Conservation (phyloP, 176 grass and related monocot species). For the Carex myosuroides region DNA sequence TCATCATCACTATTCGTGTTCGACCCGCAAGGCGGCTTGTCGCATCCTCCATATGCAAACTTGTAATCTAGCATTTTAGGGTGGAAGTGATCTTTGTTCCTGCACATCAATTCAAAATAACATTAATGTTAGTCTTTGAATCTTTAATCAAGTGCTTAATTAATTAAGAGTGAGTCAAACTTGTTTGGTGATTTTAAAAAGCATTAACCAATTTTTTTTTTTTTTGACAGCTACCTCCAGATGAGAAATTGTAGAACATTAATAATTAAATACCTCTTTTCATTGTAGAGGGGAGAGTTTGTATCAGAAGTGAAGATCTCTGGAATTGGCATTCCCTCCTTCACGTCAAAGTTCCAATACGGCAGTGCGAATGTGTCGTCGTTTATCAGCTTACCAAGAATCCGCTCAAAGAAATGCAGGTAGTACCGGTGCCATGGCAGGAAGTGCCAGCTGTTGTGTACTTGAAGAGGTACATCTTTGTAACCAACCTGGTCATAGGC, state of each 20-base stretch:
- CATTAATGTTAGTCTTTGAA: no score
- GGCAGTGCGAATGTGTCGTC: constrained; percentile 42
- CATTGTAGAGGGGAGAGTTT: constrained; percentile 35
- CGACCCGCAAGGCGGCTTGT: no score
- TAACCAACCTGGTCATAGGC: constrained; percentile 30
- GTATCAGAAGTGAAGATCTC: constrained; percentile 13
- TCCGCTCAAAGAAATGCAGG: constrained; percentile 67
- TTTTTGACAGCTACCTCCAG: background rate
- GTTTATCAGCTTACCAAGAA: constrained; percentile 38
- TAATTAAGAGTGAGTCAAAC: background rate
- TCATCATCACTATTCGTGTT: background rate
- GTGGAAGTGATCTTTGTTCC: background rate
- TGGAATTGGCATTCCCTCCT: constrained; percentile 47
- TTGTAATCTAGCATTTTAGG: constrained; percentile 14
- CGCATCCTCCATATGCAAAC: background rate
- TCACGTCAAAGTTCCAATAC: constrained; percentile 47
- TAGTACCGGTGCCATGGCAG: constrained; percentile 53
- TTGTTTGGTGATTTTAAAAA: background rate
- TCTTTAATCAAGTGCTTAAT: constrained; percentile 1
- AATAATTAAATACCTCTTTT: background rate
- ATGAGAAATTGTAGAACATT: background rate
- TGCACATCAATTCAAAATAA: constrained; percentile 13
- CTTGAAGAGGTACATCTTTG: constrained; percentile 17
- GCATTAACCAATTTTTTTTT: background rate
- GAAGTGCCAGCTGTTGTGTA: constrained; percentile 62